Percentiles rank a stretch among this genome's conserved stretches.
Evolutionary conservation across 139 green algal species (phyloP).

Genomic region (Desmodesmus armatus): DNA sequence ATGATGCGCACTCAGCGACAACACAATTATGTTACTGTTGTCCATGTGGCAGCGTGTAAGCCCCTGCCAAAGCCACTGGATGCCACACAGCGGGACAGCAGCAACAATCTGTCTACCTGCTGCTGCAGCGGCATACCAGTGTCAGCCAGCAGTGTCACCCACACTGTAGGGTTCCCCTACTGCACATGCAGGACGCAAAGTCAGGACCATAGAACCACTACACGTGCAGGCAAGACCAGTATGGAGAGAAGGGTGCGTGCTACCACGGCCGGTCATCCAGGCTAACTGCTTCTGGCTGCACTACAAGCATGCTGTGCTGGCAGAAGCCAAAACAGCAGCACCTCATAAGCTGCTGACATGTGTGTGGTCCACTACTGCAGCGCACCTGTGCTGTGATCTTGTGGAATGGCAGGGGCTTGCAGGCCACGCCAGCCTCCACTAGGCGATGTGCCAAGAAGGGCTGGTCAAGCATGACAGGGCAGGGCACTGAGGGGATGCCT

Average conservation of each 20-base stretch:
- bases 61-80: constrained; percentile 1
- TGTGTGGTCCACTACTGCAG: not conserved
- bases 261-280: not conserved
- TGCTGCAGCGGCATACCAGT: not conserved
- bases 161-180: not conserved
- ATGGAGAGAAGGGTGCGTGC: too few species aligned
- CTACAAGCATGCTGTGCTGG: not conserved
- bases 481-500: constrained; percentile 21
- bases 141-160: not conserved
- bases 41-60: not conserved
- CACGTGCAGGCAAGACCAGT: not conserved
- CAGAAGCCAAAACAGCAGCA: too few species aligned
- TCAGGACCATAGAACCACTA: not conserved
- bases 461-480: constrained; percentile 42
- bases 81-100: not conserved
- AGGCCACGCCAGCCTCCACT: constrained; percentile 15
- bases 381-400: constrained; percentile 15
- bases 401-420: constrained; percentile 17
- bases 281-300: not conserved
- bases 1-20: not conserved
- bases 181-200: not conserved
- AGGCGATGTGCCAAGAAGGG: constrained; percentile 1
- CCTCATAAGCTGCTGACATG: not conserved
- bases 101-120: not conserved
- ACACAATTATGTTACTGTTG: not conserved